These are phyloP conservation scores for Fragaria vesca DNA, from an alignment of 306 rosid species.

Conservation along the genomic window DNA sequence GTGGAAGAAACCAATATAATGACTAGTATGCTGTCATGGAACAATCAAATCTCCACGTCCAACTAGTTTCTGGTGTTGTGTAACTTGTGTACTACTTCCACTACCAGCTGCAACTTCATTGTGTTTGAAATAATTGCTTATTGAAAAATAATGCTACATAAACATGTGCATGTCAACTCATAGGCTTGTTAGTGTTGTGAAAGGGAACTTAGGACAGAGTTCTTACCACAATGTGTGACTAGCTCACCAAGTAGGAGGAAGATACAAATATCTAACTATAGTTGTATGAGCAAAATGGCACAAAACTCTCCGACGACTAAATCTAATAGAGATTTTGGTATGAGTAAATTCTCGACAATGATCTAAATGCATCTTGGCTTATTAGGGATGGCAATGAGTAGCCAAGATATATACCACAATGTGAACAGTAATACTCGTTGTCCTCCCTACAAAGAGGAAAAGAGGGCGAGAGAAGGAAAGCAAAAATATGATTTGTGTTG, in stretches of 20 bases:
- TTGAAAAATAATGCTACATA: background rate
- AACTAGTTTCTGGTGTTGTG: conserved; percentile 3
- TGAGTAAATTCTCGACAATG: no score
- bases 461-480: no score
- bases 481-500: no score
- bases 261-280: no score
- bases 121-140: background rate
- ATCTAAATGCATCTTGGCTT: no score
- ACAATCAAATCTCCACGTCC: background rate
- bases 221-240: background rate
- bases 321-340: background rate
- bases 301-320: background rate
- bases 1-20: background rate
- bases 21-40: background rate
- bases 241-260: background rate
- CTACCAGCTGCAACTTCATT: background rate
- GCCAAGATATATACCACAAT: no score
- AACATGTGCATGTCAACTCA: background rate
- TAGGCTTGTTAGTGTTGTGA: background rate
- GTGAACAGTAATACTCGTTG: no score
- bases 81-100: background rate
- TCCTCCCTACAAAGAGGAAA: no score
- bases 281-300: background rate
- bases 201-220: background rate
- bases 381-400: no score